Percentiles rank a stretch among this genome's conserved stretches.
These are phyloP conservation scores for Lachnellula subtilissima DNA, from an alignment of 2,329 filamentous ascomycete genomes.

Conservation along the genomic window DNA sequence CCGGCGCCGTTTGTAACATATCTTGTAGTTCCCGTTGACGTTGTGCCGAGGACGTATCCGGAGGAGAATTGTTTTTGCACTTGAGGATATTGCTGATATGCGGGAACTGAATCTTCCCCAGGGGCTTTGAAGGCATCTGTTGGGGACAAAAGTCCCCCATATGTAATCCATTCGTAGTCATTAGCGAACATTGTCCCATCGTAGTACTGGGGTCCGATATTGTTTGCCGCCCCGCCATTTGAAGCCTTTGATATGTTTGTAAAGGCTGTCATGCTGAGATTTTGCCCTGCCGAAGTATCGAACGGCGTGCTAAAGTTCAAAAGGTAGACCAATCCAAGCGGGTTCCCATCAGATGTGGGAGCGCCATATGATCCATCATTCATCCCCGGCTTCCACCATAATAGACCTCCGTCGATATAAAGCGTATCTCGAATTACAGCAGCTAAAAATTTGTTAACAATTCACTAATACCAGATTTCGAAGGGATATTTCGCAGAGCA, in stretches of 20 bases:
- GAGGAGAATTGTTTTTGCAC: constrained; percentile 40
- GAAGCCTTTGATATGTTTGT: constrained; percentile 42
- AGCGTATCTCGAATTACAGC: constrained; percentile 56
- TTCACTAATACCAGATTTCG: background rate
- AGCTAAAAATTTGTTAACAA: constrained; percentile 38
- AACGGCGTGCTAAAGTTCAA: constrained; percentile 57
- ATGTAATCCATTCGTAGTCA: constrained; percentile 57
- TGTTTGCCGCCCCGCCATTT: constrained; percentile 42
- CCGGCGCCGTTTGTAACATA: constrained; percentile 62
- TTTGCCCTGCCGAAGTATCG: constrained; percentile 40
- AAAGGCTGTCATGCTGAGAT: constrained; percentile 48
- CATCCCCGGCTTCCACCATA: constrained; percentile 49
- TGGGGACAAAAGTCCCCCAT: constrained; percentile 50
- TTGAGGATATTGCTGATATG: constrained; percentile 51
- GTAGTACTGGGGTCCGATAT: constrained; percentile 50
- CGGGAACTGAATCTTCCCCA: constrained; percentile 39
- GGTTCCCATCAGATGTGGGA: constrained; percentile 39
- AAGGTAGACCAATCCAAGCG: constrained; percentile 47
- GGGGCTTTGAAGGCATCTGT: constrained; percentile 38
- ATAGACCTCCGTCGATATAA: constrained; percentile 59
- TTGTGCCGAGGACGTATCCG: constrained; percentile 38
- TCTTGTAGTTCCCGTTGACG: constrained; percentile 47
- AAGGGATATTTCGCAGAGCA: too few species aligned
- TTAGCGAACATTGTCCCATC: constrained; percentile 65
- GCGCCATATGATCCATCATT: constrained; percentile 37